Base-by-base conservation (phyloP, 2,329 filamentous ascomycete species). In the Apiospora marii region DNA sequence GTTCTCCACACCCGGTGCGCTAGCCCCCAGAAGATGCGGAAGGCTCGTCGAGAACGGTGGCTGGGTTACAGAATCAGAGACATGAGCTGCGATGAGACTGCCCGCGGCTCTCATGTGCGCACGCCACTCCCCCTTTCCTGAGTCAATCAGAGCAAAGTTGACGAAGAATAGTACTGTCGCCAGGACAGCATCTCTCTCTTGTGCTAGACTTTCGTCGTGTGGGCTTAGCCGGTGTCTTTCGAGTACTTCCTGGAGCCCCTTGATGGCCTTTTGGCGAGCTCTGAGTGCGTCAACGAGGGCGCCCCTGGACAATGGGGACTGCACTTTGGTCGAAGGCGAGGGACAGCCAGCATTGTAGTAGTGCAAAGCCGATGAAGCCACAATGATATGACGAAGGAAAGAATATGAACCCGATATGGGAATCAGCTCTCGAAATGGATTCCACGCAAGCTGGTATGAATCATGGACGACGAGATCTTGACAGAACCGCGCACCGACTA, bases 381-480 rank as follows among this genome's bases (percentile, higher is more conserved):
- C 80, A 71, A 87, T 81, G 68, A 87, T 86, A 73, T 87, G 83
- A 46, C 85, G 82, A 43, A 88, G 82, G 74, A 86, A 82, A 27
- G 85, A 83, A 72, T 87, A 83, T 37, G 79, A 79, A 73, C 82
- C 81, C 22, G 85, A 86, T 71, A 87, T 80, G 4, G 86, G 86
- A 58, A 87, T 82, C 27, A 88, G 80, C 74, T 87, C 83, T 70
- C 84, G 83, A 70, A 87, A 87, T 3, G 86, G 86, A 72, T 88
- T 88, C 73, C 78, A 81, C 51, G 81, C 82, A 16, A 74, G 74
- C 41, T 74, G 76, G 8, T 83, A 58, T 4, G 81, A 81, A 78
- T 87, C 86, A 75, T 87, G 83, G 71, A 85, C 82, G 51, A 87
- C 85, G 68, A 90, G 84, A 75, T 90, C 88, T 78, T 86, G 85